phyloP scores from a whole-genome alignment of 2,329 filamentous ascomycete genomes.

The Fusarium piperis region DNA sequence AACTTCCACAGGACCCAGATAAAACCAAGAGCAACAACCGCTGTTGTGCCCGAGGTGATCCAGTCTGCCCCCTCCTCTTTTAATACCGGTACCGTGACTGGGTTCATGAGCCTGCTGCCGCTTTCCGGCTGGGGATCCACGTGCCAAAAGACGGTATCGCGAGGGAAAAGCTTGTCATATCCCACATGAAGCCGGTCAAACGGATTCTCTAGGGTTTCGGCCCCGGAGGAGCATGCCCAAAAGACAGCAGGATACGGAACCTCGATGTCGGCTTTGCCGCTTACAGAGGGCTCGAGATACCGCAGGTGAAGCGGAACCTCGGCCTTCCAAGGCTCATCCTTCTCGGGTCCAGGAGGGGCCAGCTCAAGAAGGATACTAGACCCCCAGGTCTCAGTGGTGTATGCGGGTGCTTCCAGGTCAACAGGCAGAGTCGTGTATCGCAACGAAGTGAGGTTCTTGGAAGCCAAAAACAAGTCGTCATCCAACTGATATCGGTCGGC shows the following conservation, averaged over 20 bases:
- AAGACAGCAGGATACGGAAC: conserved; percentile 86
- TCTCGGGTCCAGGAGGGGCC: conserved; percentile 57
- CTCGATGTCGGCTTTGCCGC: conserved; percentile 64
- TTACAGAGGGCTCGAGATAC: conserved; percentile 73
- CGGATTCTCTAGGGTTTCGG: conserved; percentile 78
- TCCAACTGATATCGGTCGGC: conserved; percentile 87
- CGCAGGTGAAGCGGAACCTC: conserved; percentile 86
- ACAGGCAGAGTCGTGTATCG: conserved; percentile 78
- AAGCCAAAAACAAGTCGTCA: conserved; percentile 79
- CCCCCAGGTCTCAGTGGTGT: conserved; percentile 81
- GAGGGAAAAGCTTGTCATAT: conserved; percentile 82
- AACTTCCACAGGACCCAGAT: conserved; percentile 75
- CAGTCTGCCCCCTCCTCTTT: conserved; percentile 60
- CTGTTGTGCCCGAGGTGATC: conserved; percentile 65
- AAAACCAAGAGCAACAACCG: conserved; percentile 70
- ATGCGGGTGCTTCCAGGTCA: conserved; percentile 91
- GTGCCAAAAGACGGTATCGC: conserved; percentile 86
- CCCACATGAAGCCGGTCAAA: conserved; percentile 89
- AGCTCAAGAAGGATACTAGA: conserved; percentile 81
- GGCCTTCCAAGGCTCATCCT: conserved; percentile 66
- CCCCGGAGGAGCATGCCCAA: conserved; percentile 82
- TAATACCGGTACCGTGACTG: conserved; percentile 72
- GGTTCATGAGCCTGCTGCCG: conserved; percentile 58
- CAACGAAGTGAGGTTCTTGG: conserved; percentile 78
- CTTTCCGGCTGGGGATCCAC: conserved; percentile 61